Conservation (phyloP, 2,329 filamentous ascomycete genomes). For the Colletotrichum abscissum region DNA sequence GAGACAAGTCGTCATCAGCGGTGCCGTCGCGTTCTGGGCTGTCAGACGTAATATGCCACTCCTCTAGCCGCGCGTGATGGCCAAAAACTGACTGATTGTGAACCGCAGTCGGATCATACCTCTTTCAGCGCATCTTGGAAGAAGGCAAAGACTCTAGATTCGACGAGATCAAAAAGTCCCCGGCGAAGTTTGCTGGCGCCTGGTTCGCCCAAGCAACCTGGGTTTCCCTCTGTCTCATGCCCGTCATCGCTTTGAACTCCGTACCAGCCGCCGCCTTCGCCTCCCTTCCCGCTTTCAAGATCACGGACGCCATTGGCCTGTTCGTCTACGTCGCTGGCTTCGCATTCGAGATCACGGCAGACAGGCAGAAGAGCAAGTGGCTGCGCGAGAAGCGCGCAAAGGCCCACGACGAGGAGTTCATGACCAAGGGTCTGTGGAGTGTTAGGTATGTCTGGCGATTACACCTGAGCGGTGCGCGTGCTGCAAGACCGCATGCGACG, state of each 20-base stretch:
- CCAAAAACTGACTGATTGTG: conserved; percentile 4
- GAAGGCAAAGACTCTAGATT: conserved; percentile 68
- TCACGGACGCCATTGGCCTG: conserved; percentile 68
- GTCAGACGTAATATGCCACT: conserved; percentile 59
- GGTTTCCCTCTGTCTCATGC: conserved; percentile 75
- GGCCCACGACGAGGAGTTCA: conserved; percentile 74
- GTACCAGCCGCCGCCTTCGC: conserved; percentile 66
- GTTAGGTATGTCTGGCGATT: conserved; percentile 53
- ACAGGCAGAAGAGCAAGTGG: conserved; percentile 74
- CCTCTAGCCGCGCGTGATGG: neutral
- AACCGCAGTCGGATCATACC: conserved; percentile 68
- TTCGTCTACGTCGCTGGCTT: conserved; percentile 69
- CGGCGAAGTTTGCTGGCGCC: conserved; percentile 48
- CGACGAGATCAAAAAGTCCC: conserved; percentile 51
- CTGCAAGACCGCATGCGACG: neutral
- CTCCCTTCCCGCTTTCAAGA: conserved; percentile 57
- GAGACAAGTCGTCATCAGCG: conserved; percentile 60
- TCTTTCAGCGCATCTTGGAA: conserved; percentile 70
- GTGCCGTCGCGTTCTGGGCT: conserved; percentile 66
- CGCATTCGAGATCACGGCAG: conserved; percentile 69
- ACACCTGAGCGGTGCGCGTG: neutral
- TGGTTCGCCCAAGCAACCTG: conserved; percentile 71
- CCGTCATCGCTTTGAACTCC: conserved; percentile 72
- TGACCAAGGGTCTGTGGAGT: conserved; percentile 72
- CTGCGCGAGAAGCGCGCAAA: conserved; percentile 70